Evolutionary conservation across 352 stramenopile genomes (phyloP), one percentile per base, ranked within the genome.

Genomic region (Pythium brachiatum): DNA sequence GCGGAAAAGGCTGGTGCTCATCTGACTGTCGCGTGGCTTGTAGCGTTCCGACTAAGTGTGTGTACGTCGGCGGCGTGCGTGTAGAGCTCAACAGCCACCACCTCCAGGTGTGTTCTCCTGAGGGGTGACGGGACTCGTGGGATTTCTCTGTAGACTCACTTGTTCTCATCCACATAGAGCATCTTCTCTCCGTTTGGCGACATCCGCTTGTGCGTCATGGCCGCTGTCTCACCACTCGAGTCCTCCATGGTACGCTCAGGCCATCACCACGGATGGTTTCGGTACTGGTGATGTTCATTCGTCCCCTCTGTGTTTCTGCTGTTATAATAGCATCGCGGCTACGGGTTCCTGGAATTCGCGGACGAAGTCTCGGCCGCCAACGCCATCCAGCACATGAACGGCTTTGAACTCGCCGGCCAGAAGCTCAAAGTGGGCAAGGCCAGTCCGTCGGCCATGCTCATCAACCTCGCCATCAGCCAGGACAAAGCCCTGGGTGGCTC

Each of bases 331-430:
- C 83, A 92, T 68, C 81, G 83, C 7, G 83, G 82, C 6, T 92
- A 88, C 53, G 83, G 83, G 2, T 92, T 92, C 41, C 72, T 92
- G 51, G 76, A 89, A 57, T 92, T 90, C 60, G 54, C 75, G 0
- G 76, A 90, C 39, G 81, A 90, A 41, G 72, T 50, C 13, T 86
- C 68, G 15, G 83, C 83, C 13, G 43, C 47, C 53, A 92, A 74
- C 62, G 83, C 83, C 16, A 90, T 92, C 43, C 81, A 92, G 67
- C 83, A 92, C 55, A 92, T 92, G 83, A 83, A 92, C 59, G 79
- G 78, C 25, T 92, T 92, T 56, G 83, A 92, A 27, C 60, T 92
- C 18, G 83, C 83, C 32, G 83, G 83, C 12, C 79, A 90, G 47
- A 69, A 82, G 20, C 81, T 92, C 13, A 86, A 89, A 63, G 81